These are phyloP conservation scores for Auxenochlorella pyrenoidosa DNA, from an alignment of 139 green algal species.

Conservation along the genomic window DNA sequence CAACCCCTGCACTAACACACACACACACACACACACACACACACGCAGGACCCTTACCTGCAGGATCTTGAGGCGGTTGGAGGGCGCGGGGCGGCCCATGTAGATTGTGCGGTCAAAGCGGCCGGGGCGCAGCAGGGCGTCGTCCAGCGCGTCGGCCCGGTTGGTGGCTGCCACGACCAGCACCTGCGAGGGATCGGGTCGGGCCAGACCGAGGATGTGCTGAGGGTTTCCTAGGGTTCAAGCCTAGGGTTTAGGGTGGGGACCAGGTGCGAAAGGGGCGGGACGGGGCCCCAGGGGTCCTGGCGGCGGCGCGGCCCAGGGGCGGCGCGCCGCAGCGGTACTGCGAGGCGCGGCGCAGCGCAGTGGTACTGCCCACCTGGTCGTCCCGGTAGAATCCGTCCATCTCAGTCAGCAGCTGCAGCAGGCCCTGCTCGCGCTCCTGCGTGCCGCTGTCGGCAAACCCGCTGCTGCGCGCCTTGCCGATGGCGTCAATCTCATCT, in stretches of 20 bases:
- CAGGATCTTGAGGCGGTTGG: constrained; percentile 71
- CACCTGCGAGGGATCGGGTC: constrained; percentile 51
- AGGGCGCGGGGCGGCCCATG: constrained; percentile 70
- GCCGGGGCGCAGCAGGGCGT: constrained; percentile 76
- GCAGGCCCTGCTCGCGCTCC: constrained; percentile 80
- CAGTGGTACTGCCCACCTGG: too few relatives aligned
- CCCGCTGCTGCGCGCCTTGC: constrained; percentile 66
- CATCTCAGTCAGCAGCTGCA: constrained; percentile 84
- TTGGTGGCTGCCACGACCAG: constrained; percentile 87
- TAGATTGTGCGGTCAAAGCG: constrained; percentile 80
- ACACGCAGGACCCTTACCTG: constrained; percentile 40
- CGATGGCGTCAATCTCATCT: constrained; percentile 99
- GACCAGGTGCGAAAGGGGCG: too few relatives aligned
- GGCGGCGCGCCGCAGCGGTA: too few relatives aligned
- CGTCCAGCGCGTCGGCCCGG: constrained; percentile 68
- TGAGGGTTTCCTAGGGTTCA: too few relatives aligned
- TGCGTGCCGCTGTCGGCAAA: constrained; percentile 60
- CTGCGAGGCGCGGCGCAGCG: too few relatives aligned
- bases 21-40: too few relatives aligned
- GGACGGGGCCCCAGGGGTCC: too few relatives aligned
- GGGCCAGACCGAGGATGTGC: too few relatives aligned
- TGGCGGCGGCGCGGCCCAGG: too few relatives aligned
- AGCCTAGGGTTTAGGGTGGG: too few relatives aligned
- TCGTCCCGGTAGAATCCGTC: constrained; percentile 65
- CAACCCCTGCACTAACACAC: too few relatives aligned